Evolutionary conservation across 2,329 filamentous ascomycete genomes (phyloP).

Genomic region (Botrytis sinoallii): DNA sequence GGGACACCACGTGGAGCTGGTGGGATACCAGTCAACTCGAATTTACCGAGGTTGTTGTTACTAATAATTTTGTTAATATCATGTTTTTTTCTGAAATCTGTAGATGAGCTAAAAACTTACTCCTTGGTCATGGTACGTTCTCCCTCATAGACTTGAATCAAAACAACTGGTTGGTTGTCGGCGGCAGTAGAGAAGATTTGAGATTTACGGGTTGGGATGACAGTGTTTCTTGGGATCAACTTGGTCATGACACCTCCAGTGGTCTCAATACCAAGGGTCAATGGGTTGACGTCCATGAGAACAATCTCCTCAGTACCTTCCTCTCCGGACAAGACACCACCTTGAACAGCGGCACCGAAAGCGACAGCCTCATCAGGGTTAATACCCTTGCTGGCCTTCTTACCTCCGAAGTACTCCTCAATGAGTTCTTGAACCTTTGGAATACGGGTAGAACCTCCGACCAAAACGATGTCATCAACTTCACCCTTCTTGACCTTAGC

Average conservation of each 20-base stretch:
- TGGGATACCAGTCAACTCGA: constrained; percentile 94
- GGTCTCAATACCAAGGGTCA: constrained; percentile 96
- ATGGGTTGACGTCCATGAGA: constrained; percentile 95
- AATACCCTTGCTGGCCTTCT: constrained; percentile 98
- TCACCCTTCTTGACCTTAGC: constrained; percentile 96
- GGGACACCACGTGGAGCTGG: constrained; percentile 93
- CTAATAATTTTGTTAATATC: constrained; percentile 45
- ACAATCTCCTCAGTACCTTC: constrained; percentile 76
- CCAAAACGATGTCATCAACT: constrained; percentile 93
- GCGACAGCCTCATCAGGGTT: constrained; percentile 99
- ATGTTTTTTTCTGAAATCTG: not conserved
- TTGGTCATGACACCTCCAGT: constrained; percentile 98
- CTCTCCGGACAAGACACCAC: constrained; percentile 89
- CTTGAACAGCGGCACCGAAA: constrained; percentile 95
- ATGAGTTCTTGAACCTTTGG: constrained; percentile 94
- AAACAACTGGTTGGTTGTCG: constrained; percentile 92
- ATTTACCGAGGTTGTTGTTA: constrained; percentile 97
- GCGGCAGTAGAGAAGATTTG: constrained; percentile 97
- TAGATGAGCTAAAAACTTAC: not conserved
- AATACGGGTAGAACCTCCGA: constrained; percentile 98
- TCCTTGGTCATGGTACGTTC: constrained; percentile 80
- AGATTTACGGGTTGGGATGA: constrained; percentile 93
- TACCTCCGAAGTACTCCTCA: constrained; percentile 91
- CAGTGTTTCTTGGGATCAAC: constrained; percentile 90
- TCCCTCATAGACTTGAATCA: constrained; percentile 95